These are phyloP conservation scores for Thuidium tamariscinum DNA, from an alignment of 225 moss, liverwort and hornwort species.

Conservation along the genomic window DNA sequence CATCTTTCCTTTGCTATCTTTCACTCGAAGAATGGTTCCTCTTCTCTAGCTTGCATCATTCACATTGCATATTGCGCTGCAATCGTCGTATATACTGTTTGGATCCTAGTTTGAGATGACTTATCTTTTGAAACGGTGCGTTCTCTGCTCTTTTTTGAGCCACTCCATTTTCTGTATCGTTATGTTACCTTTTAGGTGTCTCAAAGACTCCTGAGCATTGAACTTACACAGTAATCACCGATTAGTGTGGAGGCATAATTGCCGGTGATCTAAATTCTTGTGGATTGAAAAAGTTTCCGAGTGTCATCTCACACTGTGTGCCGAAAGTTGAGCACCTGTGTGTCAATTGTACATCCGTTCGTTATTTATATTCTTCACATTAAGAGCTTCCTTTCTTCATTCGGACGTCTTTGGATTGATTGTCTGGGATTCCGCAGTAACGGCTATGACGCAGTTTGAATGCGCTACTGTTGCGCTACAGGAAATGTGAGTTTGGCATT, in stretches of 20 bases:
- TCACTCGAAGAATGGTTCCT: conserved; percentile 1
- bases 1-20: background rate
- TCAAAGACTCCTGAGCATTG: background rate
- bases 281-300: background rate
- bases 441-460: background rate
- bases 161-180: background rate
- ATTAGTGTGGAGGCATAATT: background rate
- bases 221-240: background rate
- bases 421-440: background rate
- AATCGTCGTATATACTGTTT: background rate
- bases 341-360: background rate
- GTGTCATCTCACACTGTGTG: background rate
- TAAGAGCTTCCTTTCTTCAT: background rate
- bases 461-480: background rate
- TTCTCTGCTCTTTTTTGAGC: background rate
- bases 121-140: background rate
- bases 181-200: background rate
- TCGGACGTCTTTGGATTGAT: background rate
- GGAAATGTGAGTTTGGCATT: background rate
- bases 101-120: background rate
- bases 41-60: background rate
- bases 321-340: background rate
- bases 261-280: background rate
- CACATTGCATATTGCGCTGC: background rate
- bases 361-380: background rate